phyloP scores from a whole-genome alignment of 1,139 yeast species.

The Pneumocystis canis region DNA sequence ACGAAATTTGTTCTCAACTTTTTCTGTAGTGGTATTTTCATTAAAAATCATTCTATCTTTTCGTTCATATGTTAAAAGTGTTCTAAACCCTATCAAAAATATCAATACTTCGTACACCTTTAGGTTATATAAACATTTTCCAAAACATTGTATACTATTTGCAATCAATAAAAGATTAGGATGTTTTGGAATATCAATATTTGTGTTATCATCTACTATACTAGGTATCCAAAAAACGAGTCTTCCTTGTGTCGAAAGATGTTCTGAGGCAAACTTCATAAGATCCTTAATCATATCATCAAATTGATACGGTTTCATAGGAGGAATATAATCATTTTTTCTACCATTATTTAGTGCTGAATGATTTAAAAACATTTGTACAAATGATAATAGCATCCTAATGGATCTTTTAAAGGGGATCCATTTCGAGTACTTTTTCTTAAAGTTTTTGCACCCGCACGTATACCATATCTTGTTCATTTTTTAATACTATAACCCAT shows the following conservation, averaged over 20 bases:
- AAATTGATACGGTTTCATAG: constrained; percentile 79
- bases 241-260: constrained; percentile 62
- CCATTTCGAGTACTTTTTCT: constrained; percentile 52
- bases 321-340: constrained; percentile 74
- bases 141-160: constrained; percentile 72
- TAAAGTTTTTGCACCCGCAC: constrained; percentile 87
- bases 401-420: constrained; percentile 2
- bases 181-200: constrained; percentile 67
- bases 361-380: background rate
- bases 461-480: constrained; percentile 49
- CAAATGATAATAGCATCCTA: constrained; percentile 1
- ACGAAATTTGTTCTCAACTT: background rate
- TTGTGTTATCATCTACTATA: constrained; percentile 68
- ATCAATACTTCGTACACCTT: background rate
- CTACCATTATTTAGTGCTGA: constrained; percentile 55
- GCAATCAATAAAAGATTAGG: constrained; percentile 53
- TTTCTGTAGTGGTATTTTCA: background rate
- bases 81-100: constrained; percentile 45
- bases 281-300: constrained; percentile 65
- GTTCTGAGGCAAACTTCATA: constrained; percentile 51
- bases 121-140: constrained; percentile 36
- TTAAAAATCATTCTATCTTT: constrained; percentile 29
- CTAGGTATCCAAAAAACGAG: constrained; percentile 97
- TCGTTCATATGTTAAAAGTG: constrained; percentile 66
- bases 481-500: background rate